These are phyloP conservation scores for Zygoascus bituminiphila DNA, from an alignment of 805 yeast genomes.

Conservation along the genomic window DNA sequence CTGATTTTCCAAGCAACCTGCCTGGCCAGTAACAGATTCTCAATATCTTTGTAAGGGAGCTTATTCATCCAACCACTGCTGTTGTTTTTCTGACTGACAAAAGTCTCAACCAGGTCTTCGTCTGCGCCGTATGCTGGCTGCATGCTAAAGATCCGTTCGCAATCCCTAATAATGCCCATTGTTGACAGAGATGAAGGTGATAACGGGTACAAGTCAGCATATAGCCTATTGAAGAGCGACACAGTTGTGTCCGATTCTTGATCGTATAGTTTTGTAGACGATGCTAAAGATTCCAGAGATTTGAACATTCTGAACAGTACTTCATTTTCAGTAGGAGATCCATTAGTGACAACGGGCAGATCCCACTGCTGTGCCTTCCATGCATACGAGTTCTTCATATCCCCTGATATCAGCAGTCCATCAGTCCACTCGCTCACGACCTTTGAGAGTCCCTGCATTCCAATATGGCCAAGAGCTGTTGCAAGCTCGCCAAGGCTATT, in stretches of 20 bases:
- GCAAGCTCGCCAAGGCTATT: slow-evolving; percentile 23
- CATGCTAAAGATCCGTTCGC: not conserved
- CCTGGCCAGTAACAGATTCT: slow-evolving; percentile 9
- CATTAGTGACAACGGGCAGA: slow-evolving; percentile 35
- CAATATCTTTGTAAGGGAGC: slow-evolving; percentile 3
- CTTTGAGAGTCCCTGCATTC: slow-evolving; percentile 51
- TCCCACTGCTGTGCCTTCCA: slow-evolving; percentile 81
- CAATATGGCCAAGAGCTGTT: slow-evolving; percentile 39
- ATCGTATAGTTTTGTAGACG: not conserved
- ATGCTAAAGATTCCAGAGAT: slow-evolving; percentile 26
- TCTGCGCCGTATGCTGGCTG: not conserved
- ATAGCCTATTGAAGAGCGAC: not conserved
- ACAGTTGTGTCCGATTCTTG: not conserved
- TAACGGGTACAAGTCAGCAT: not conserved
- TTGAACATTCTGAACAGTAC: slow-evolving; percentile 47
- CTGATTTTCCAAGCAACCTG: slow-evolving; percentile 7
- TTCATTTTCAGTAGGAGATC: slow-evolving; percentile 35
- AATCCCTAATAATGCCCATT: slow-evolving; percentile 1
- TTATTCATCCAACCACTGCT: slow-evolving; percentile 1
- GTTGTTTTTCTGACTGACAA: not conserved
- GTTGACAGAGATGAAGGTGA: not conserved
- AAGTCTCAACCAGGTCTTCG: not conserved
- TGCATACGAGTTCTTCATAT: slow-evolving; percentile 40
- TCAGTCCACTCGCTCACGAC: slow-evolving; percentile 44
- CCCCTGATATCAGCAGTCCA: slow-evolving; percentile 46